These are phyloP conservation scores for Colletotrichum falcatum DNA, from an alignment of 2,329 filamentous ascomycete species.

Conservation along the genomic window DNA sequence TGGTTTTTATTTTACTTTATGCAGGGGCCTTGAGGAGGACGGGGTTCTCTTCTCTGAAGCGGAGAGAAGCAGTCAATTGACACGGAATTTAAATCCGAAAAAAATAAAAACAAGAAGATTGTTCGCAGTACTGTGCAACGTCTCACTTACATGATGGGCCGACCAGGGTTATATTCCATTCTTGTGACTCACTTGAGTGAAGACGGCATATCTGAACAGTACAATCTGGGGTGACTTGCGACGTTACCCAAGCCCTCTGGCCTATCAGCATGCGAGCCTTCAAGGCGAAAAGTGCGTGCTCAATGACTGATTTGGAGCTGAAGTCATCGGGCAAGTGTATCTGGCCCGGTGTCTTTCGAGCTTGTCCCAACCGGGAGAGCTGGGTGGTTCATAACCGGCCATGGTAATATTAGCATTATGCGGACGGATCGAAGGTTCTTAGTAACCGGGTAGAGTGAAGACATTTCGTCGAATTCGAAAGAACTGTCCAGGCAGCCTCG, in stretches of 20 bases:
- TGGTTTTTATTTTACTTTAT: constrained; percentile 1
- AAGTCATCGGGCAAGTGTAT: not conserved
- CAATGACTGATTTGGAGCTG: not conserved
- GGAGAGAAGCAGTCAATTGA: constrained; percentile 12
- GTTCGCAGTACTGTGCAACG: not conserved
- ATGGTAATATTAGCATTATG: not conserved
- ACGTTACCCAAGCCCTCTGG: constrained; percentile 4
- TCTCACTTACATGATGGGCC: not conserved
- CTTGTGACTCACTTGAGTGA: not conserved
- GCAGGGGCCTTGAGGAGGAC: constrained; percentile 7
- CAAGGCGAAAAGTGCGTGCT: not conserved
- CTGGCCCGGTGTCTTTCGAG: not conserved
- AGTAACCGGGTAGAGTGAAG: not conserved
- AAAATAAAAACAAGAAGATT: no score
- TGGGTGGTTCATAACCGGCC: not conserved
- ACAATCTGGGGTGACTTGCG: not conserved
- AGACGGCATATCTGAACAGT: not conserved
- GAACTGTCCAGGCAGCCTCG: not conserved
- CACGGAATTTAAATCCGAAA: constrained; percentile 10
- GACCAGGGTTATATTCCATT: not conserved
- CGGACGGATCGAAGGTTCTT: not conserved
- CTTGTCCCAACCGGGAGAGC: not conserved
- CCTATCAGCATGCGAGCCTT: not conserved
- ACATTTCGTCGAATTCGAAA: not conserved
- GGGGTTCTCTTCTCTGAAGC: not conserved